Conservation (phyloP, 768 basidiomycete species). For the Termitomyces titanicus region DNA sequence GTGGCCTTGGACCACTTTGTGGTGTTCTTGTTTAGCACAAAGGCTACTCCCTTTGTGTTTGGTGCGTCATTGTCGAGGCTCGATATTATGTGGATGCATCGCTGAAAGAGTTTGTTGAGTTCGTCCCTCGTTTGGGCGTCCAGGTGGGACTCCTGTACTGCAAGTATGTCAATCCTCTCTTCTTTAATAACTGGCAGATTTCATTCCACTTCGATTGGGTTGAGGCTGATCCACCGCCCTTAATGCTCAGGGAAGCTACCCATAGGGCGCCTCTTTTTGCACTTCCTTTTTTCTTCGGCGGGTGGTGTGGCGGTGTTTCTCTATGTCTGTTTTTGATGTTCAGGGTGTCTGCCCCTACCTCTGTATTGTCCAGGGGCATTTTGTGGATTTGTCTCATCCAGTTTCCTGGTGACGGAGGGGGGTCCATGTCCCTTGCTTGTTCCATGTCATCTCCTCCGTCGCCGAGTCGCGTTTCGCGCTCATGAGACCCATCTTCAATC, state of each 20-base stretch:
- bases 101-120: conserved; percentile 1
- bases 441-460: too few species aligned
- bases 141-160: conserved; percentile 2
- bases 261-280: neutral
- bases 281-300: neutral
- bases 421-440: neutral
- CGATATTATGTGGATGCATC: conserved; percentile 15
- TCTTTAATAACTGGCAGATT: conserved; percentile 19
- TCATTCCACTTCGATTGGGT: neutral
- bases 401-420: too few species aligned
- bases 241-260: neutral
- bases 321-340: too few species aligned
- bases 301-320: too few species aligned
- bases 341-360: too few species aligned
- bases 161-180: neutral
- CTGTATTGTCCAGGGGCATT: too few species aligned
- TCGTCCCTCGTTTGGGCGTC: neutral
- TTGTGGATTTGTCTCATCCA: too few species aligned
- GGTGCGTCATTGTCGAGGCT: conserved; percentile 1
- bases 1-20: conserved; percentile 16
- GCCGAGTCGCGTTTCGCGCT: neutral
- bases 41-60: conserved; percentile 27
- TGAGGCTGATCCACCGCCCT: too few species aligned
- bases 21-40: conserved; percentile 17
- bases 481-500: neutral